phyloP scores from a whole-genome alignment of 345 rosid genomes.

The Chamaenerion angustifolium region DNA sequence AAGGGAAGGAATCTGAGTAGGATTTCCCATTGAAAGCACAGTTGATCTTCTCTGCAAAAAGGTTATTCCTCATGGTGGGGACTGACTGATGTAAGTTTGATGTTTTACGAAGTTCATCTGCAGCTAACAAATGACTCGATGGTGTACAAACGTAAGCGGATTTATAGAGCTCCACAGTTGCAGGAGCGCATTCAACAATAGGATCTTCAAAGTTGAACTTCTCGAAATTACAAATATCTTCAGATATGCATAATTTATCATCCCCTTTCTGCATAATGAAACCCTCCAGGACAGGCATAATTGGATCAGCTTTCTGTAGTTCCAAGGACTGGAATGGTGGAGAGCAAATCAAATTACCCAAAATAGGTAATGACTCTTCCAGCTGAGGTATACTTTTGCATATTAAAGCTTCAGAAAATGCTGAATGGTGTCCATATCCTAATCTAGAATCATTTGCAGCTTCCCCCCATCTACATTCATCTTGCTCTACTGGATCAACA shows the following conservation, averaged over 20 bases:
- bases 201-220: slow-evolving; percentile 34
- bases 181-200: slow-evolving; percentile 38
- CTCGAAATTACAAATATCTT: slow-evolving; percentile 25
- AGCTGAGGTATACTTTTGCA: slow-evolving; percentile 10
- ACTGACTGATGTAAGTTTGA: slow-evolving; percentile 39
- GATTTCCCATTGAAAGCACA: slow-evolving; percentile 22
- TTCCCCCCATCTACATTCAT: slow-evolving; percentile 16
- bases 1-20: slow-evolving; percentile 31
- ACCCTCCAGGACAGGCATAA: slow-evolving; percentile 46
- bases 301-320: slow-evolving; percentile 18
- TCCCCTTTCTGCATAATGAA: slow-evolving; percentile 37
- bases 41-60: slow-evolving; percentile 19
- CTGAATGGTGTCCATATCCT: slow-evolving; percentile 14
- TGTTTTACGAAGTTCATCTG: slow-evolving; percentile 18
- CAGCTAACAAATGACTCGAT: slow-evolving; percentile 29
- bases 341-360: slow-evolving; percentile 19
- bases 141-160: slow-evolving; percentile 58
- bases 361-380: slow-evolving; percentile 13
- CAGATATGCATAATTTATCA: slow-evolving; percentile 17
- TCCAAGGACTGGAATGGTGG: slow-evolving; percentile 16
- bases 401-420: slow-evolving; percentile 16
- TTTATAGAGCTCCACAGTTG: slow-evolving; percentile 50
- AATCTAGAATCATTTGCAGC: slow-evolving; percentile 11
- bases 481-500: slow-evolving; percentile 14
- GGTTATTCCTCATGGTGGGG: slow-evolving; percentile 23